phyloP scores from a whole-genome alignment of 1,284 basidiomycete genomes.

The Termitomyces sp. region DNA sequence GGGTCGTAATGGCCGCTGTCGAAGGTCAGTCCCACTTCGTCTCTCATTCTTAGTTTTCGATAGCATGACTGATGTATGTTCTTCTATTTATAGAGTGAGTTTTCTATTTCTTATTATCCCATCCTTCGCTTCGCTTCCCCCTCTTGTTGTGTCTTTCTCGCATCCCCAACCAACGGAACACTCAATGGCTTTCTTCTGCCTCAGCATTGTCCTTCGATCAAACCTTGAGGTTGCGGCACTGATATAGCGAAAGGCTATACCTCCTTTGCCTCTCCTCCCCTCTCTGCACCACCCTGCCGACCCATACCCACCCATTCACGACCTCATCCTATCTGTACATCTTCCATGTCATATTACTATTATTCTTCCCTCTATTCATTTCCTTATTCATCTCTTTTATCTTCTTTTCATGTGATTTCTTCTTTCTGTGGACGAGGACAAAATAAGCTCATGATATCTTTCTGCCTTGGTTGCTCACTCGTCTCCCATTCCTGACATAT shows the following conservation, averaged over 20 bases:
- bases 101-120: slow-evolving; percentile 11
- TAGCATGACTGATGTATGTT: slow-evolving; percentile 6
- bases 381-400: not conserved
- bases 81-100: slow-evolving; percentile 66
- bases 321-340: not conserved
- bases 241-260: slow-evolving; percentile 34
- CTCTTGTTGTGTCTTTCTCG: slow-evolving; percentile 14
- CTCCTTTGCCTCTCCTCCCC: slow-evolving; percentile 1
- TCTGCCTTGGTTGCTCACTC: slow-evolving; percentile 14
- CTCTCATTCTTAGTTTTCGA: not conserved
- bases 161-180: slow-evolving; percentile 23
- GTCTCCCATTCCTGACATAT: not conserved
- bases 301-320: slow-evolving; percentile 5
- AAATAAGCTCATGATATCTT: slow-evolving; percentile 16
- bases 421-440: slow-evolving; percentile 18
- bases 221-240: slow-evolving; percentile 56
- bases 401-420: slow-evolving; percentile 9
- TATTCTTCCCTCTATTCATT: slow-evolving; percentile 1
- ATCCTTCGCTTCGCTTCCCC: slow-evolving; percentile 15
- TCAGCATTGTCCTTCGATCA: slow-evolving; percentile 54
- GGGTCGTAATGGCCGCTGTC: slow-evolving; percentile 91
- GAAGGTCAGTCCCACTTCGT: slow-evolving; percentile 60
- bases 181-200: slow-evolving; percentile 26
- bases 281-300: slow-evolving; percentile 10
- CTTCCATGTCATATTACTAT: slow-evolving; percentile 8